Evolutionary conservation across 2,329 filamentous ascomycete genomes (phyloP).

Genomic region (Leptographium flavum): DNA sequence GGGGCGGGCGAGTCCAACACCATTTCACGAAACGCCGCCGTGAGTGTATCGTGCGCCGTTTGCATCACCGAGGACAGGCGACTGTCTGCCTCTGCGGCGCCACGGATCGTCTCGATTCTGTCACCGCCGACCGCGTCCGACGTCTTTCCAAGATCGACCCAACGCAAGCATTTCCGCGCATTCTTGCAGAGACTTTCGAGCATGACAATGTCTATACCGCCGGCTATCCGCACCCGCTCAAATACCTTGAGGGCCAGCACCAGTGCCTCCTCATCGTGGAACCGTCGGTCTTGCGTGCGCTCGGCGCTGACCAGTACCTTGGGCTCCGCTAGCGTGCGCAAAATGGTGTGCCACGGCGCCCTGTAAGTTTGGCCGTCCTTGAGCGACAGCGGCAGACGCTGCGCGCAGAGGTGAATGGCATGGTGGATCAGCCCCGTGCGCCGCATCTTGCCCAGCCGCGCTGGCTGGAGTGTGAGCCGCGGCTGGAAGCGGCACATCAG

Average conservation of each 20-base stretch:
- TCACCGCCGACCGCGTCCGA: not conserved
- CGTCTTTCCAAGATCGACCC: not conserved
- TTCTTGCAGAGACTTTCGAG: conserved; percentile 21
- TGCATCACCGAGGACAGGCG: conserved; percentile 3
- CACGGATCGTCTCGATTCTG: not conserved
- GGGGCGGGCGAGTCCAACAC: conserved; percentile 11
- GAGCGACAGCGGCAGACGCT: conserved; percentile 15
- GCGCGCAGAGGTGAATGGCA: conserved; percentile 20
- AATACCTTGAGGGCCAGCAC: conserved; percentile 19
- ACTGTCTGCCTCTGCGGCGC: not conserved
- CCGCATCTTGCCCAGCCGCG: conserved; percentile 10
- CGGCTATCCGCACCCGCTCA: conserved; percentile 13
- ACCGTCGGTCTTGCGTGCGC: conserved; percentile 3
- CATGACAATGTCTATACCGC: conserved; percentile 20
- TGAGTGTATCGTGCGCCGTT: conserved; percentile 8
- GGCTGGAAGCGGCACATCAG: conserved; percentile 31
- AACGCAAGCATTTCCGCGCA: conserved; percentile 6
- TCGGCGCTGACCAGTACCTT: conserved; percentile 17
- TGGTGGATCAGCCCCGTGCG: conserved; percentile 16
- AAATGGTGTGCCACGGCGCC: conserved; percentile 27
- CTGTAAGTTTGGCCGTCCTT: conserved; percentile 19
- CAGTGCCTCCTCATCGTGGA: conserved; percentile 18
- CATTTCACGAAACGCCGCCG: conserved; percentile 12
- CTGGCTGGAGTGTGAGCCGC: conserved; percentile 10
- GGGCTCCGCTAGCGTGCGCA: conserved; percentile 22